phyloP scores from a whole-genome alignment of 352 stramenopile genomes.

The Phytophthora foliorum region DNA sequence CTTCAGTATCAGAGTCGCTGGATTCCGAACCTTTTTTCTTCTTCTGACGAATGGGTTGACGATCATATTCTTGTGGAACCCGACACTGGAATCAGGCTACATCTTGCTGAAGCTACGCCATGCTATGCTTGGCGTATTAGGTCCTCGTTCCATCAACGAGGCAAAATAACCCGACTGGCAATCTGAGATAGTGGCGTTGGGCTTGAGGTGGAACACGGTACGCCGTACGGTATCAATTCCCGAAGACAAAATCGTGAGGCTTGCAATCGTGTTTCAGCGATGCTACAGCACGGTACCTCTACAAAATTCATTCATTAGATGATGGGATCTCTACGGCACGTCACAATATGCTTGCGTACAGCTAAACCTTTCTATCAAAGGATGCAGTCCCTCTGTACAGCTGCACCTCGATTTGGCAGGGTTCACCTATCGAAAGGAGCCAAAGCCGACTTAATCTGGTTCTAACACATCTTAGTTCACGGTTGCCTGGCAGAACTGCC shows the following conservation, averaged over 20 bases:
- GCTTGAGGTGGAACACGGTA: constrained; percentile 22
- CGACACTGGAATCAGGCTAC: not conserved
- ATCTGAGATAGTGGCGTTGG: constrained; percentile 18
- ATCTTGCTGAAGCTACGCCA: constrained; percentile 22
- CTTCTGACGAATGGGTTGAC: constrained; percentile 43
- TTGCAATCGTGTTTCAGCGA: not conserved
- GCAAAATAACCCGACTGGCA: constrained; percentile 11
- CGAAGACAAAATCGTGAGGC: constrained; percentile 27
- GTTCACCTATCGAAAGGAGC: not conserved
- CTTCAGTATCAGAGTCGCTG: no score
- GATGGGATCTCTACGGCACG: constrained; percentile 38
- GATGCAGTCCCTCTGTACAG: not conserved
- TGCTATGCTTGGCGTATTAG: no score
- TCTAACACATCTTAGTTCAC: constrained; percentile 7
- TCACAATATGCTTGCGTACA: constrained; percentile 24
- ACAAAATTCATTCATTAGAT: no score
- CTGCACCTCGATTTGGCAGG: constrained; percentile 4
- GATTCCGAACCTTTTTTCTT: constrained; percentile 29
- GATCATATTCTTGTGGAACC: constrained; percentile 43
- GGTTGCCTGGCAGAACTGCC: constrained; percentile 19
- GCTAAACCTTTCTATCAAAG: constrained; percentile 33
- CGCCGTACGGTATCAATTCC: constrained; percentile 28
- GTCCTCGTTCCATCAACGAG: constrained; percentile 41
- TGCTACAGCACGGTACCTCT: not conserved
- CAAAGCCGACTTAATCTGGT: constrained; percentile 2